Evolutionary conservation across 768 basidiomycete genomes (phyloP).

Genomic region (Terana coerulea): DNA sequence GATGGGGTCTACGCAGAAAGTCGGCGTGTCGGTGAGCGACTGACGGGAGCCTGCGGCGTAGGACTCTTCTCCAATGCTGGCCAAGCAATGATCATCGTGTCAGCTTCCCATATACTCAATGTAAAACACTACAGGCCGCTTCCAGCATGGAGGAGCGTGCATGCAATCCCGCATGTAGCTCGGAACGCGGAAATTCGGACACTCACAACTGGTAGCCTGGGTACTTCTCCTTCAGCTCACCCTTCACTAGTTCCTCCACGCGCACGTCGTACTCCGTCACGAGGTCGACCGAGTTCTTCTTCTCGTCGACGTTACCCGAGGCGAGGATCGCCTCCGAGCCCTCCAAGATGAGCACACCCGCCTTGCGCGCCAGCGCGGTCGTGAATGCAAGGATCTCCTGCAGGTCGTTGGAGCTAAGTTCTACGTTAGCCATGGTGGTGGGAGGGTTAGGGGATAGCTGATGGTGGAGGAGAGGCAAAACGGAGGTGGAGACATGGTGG

Average conservation of each 20-base stretch:
- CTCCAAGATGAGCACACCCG: conserved; percentile 72
- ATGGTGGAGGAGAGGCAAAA: neutral
- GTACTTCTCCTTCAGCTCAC: conserved; percentile 59
- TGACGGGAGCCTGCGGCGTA: conserved; percentile 71
- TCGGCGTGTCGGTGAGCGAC: conserved; percentile 81
- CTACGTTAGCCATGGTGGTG: conserved; percentile 4
- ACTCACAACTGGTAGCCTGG: conserved; percentile 83
- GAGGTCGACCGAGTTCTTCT: conserved; percentile 92
- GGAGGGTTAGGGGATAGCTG: no score
- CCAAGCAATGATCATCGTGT: neutral
- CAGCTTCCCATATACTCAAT: no score
- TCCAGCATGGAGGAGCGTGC: no score
- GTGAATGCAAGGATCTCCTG: conserved; percentile 65
- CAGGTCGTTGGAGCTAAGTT: conserved; percentile 36
- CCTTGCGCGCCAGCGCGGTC: conserved; percentile 63
- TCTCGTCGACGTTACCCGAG: conserved; percentile 59
- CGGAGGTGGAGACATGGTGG: neutral
- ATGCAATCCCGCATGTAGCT: neutral
- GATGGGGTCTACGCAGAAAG: conserved; percentile 96
- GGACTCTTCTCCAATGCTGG: conserved; percentile 94
- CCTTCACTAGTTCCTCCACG: conserved; percentile 82
- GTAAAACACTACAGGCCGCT: no score
- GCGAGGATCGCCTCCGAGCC: conserved; percentile 73
- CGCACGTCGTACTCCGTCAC: conserved; percentile 94
- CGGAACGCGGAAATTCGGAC: neutral